Evolutionary conservation across 345 rosid genomes (phyloP).

Genomic region (Euphorbia lathyris): DNA sequence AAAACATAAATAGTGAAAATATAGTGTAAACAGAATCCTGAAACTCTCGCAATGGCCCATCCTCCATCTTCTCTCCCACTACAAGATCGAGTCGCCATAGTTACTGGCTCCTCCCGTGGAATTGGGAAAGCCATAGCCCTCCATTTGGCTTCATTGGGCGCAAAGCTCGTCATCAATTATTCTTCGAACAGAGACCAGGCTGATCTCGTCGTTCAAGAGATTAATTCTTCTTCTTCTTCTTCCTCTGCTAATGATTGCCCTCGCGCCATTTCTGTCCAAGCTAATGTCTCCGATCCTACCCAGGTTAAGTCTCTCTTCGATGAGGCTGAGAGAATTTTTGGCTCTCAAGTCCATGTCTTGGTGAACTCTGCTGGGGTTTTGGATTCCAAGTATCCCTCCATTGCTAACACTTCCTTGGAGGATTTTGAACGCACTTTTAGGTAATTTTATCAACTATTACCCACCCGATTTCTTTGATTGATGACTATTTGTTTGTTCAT

Average conservation of each 20-base stretch:
- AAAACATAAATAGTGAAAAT: neutral
- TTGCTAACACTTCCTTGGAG: slow-evolving; percentile 32
- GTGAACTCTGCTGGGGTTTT: slow-evolving; percentile 40
- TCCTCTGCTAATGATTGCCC: neutral
- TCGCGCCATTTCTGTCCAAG: slow-evolving; percentile 26
- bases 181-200: slow-evolving; percentile 29
- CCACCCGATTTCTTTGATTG: neutral
- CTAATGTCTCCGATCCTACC: slow-evolving; percentile 31
- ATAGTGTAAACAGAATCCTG: neutral
- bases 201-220: slow-evolving; percentile 21
- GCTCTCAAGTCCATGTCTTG: slow-evolving; percentile 31
- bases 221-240: slow-evolving; percentile 18
- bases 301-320: slow-evolving; percentile 39
- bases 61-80: slow-evolving; percentile 13
- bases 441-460: slow-evolving; percentile 3
- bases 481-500: neutral
- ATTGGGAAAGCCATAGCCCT: slow-evolving; percentile 35
- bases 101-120: slow-evolving; percentile 41
- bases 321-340: slow-evolving; percentile 32
- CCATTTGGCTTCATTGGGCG: slow-evolving; percentile 38
- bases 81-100: slow-evolving; percentile 33
- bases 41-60: neutral
- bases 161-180: slow-evolving; percentile 34
- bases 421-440: slow-evolving; percentile 36
- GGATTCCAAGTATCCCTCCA: slow-evolving; percentile 28